Conservation (phyloP, 495 filamentous ascomycete genomes). For the Penicillium psychrofluorescens region DNA sequence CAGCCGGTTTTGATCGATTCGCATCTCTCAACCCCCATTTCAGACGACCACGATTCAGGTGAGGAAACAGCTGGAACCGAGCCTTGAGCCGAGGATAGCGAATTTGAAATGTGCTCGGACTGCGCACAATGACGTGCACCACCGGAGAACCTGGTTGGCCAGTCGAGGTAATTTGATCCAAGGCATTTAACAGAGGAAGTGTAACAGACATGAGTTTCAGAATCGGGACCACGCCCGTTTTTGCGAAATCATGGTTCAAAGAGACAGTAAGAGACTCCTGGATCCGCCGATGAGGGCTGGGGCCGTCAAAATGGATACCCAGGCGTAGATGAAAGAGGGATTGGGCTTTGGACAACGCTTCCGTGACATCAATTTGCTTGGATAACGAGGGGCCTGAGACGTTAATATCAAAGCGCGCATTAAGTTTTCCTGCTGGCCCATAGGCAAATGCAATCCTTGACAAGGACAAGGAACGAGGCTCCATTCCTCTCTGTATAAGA, state of each 20-base stretch:
- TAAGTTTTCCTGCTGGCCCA: slow-evolving; percentile 20
- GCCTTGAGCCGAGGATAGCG: slow-evolving; percentile 31
- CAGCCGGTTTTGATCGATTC: slow-evolving; percentile 7
- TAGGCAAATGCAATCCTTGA: slow-evolving; percentile 32
- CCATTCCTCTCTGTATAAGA: slow-evolving; percentile 29
- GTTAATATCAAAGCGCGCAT: slow-evolving; percentile 25
- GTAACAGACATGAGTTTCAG: slow-evolving; percentile 51
- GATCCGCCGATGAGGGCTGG: slow-evolving; percentile 73
- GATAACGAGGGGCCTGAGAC: slow-evolving; percentile 10
- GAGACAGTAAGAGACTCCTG: slow-evolving; percentile 53
- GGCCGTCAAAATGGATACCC: slow-evolving; percentile 43
- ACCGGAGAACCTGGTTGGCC: slow-evolving; percentile 15
- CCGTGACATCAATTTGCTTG: slow-evolving; percentile 14
- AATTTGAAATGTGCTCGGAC: slow-evolving; percentile 35
- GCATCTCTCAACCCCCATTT: slow-evolving; percentile 38
- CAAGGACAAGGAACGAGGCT: slow-evolving; percentile 25
- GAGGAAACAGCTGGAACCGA: slow-evolving; percentile 29
- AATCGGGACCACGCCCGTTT: slow-evolving; percentile 47
- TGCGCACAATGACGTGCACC: slow-evolving; percentile 33
- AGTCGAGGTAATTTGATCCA: slow-evolving; percentile 39
- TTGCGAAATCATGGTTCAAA: slow-evolving; percentile 46
- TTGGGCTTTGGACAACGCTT: slow-evolving; percentile 15
- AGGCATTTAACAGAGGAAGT: slow-evolving; percentile 58
- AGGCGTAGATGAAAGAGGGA: slow-evolving; percentile 25
- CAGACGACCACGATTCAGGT: slow-evolving; percentile 19